Percentiles rank a stretch among this genome's conserved stretches.
Conservation (phyloP, 805 yeast species). For the Yarrowia sp. region DNA sequence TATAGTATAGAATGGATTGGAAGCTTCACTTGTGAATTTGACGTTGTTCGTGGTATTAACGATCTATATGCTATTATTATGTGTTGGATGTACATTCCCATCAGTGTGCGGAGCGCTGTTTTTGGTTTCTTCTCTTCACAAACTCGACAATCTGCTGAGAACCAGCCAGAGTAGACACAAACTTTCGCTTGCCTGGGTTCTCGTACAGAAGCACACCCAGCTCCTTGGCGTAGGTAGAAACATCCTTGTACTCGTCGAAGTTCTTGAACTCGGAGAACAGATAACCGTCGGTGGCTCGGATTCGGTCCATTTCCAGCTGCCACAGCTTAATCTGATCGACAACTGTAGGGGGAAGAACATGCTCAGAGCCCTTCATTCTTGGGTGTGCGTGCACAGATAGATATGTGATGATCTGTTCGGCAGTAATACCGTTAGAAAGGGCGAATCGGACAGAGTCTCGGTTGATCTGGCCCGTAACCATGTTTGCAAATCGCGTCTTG, state of each 20-base stretch:
- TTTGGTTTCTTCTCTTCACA: conserved; percentile 47
- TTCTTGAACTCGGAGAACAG: conserved; percentile 81
- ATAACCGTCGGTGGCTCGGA: conserved; percentile 81
- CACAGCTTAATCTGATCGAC: conserved; percentile 92
- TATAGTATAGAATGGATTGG: background rate
- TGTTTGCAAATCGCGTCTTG: conserved; percentile 78
- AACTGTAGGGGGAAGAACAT: conserved; percentile 90
- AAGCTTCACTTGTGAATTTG: background rate
- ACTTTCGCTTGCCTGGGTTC: conserved; percentile 62
- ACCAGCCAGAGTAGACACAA: conserved; percentile 87
- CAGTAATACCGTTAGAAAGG: conserved; percentile 81
- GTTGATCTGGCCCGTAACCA: conserved; percentile 91
- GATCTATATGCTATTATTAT: background rate
- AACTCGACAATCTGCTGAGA: conserved; percentile 86
- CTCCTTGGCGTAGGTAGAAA: conserved; percentile 78
- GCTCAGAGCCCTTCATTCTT: conserved; percentile 66
- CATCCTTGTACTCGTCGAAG: conserved; percentile 69
- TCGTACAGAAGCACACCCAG: conserved; percentile 92
- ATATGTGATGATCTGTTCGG: conserved; percentile 89
- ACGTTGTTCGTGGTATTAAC: background rate
- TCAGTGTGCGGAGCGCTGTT: background rate
- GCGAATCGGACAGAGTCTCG: conserved; percentile 89
- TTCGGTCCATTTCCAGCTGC: conserved; percentile 95
- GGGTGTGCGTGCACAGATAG: conserved; percentile 91
- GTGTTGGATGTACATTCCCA: background rate